Evolutionary conservation across 352 stramenopile genomes (phyloP).

Genomic region (Blastocystis sp.): DNA sequence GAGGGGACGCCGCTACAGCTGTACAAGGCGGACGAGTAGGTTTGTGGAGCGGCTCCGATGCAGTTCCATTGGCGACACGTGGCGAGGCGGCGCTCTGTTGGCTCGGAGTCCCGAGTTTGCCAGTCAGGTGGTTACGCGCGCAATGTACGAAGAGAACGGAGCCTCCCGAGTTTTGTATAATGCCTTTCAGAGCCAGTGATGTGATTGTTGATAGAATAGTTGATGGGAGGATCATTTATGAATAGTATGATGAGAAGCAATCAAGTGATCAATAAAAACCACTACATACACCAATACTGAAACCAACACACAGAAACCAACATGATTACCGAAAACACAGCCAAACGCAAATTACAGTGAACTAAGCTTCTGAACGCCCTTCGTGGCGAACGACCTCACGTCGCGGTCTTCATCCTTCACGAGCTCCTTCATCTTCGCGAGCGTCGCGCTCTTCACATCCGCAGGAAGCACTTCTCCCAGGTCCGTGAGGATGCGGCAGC

Average conservation of each 20-base stretch:
- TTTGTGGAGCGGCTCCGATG: neutral
- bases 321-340: no score
- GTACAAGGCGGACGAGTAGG: neutral
- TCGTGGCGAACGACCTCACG: slow-evolving; percentile 11
- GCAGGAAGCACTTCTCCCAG: neutral
- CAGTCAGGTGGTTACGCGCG: neutral
- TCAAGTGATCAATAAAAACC: neutral
- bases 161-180: neutral
- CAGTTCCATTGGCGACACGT: slow-evolving; percentile 24
- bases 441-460: neutral
- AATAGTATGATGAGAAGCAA: no score
- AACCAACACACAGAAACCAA: no score
- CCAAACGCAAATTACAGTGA: neutral
- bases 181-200: neutral
- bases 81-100: neutral
- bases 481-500: slow-evolving; percentile 19
- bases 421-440: slow-evolving; percentile 21
- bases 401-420: slow-evolving; percentile 36
- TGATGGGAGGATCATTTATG: no score
- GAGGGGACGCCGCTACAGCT: neutral
- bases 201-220: slow-evolving; percentile 40
- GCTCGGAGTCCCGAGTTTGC: neutral
- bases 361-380: neutral
- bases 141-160: slow-evolving; percentile 47
- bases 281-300: neutral